phyloP scores from a whole-genome alignment of 148 eudicot genomes.

The Rhododendron mucronatum region DNA sequence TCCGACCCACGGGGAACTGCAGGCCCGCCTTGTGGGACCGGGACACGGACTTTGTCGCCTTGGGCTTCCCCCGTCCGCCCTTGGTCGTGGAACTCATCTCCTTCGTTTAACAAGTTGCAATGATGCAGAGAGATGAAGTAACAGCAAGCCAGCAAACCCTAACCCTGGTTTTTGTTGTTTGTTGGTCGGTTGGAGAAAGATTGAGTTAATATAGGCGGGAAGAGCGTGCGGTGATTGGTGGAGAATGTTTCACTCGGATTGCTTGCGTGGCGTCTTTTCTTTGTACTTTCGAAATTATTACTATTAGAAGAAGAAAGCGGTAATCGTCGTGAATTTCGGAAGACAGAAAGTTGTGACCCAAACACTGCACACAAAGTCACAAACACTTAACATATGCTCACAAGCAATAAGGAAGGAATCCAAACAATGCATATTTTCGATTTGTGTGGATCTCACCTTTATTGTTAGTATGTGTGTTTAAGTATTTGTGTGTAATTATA shows the following conservation, averaged over 20 bases:
- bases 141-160: background rate
- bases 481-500: too few relatives aligned
- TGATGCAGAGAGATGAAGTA: too few relatives aligned
- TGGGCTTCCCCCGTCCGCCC: constrained; percentile 26
- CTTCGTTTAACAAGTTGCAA: too few relatives aligned
- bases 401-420: too few relatives aligned
- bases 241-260: constrained; percentile 1
- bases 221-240: background rate
- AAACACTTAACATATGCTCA: too few relatives aligned
- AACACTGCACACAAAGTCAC: too few relatives aligned
- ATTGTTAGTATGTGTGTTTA: too few relatives aligned
- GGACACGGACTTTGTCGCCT: constrained; percentile 29
- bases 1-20: constrained; percentile 33
- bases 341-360: too few relatives aligned
- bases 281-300: background rate
- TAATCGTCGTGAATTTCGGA: too few relatives aligned
- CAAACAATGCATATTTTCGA: too few relatives aligned
- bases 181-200: background rate
- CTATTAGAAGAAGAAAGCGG: too few relatives aligned
- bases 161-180: constrained; percentile 1
- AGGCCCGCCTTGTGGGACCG: constrained; percentile 33
- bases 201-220: background rate
- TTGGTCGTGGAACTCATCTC: constrained; percentile 9
- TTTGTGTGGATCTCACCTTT: too few relatives aligned
- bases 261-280: background rate